Percentiles rank a stretch among this genome's conserved stretches.
Conservation (phyloP, 352 stramenopile species). For the Phytophthora syringae region DNA sequence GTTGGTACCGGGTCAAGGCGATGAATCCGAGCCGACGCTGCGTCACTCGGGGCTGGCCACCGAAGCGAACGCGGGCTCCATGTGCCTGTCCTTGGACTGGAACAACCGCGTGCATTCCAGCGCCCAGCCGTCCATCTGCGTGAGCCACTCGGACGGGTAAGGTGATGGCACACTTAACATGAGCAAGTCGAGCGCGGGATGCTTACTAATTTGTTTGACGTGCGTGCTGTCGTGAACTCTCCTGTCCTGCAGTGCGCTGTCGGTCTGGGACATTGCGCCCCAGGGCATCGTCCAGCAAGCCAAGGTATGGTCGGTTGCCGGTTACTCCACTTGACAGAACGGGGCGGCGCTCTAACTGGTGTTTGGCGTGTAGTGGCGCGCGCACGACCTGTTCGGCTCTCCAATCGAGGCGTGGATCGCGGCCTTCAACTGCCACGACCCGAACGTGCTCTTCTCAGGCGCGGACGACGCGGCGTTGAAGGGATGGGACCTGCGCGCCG, state of each 20-base stretch:
- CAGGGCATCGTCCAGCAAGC: slow-evolving; percentile 41
- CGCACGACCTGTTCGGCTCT: slow-evolving; percentile 75
- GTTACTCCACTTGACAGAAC: slow-evolving; percentile 22
- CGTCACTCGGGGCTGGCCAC: slow-evolving; percentile 43
- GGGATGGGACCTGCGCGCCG: slow-evolving; percentile 74
- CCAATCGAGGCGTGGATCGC: slow-evolving; percentile 87
- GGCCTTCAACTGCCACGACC: slow-evolving; percentile 81
- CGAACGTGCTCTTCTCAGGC: slow-evolving; percentile 80
- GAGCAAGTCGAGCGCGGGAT: slow-evolving; percentile 6
- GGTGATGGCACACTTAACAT: slow-evolving; percentile 2
- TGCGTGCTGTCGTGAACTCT: not conserved
- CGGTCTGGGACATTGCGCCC: slow-evolving; percentile 54
- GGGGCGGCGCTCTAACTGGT: slow-evolving; percentile 19
- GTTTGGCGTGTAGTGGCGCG: slow-evolving; percentile 57
- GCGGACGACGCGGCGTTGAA: slow-evolving; percentile 83
- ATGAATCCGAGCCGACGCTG: slow-evolving; percentile 22
- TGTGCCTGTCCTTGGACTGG: slow-evolving; percentile 89
- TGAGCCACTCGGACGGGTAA: slow-evolving; percentile 87
- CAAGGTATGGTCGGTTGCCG: slow-evolving; percentile 44
- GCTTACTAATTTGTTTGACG: slow-evolving; percentile 19
- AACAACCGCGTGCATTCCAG: slow-evolving; percentile 67
- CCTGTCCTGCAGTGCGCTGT: slow-evolving; percentile 46
- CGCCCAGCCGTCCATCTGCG: slow-evolving; percentile 65
- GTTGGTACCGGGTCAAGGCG: slow-evolving; percentile 20
- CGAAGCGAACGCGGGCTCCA: slow-evolving; percentile 49